phyloP scores from a whole-genome alignment of 106 monocot genomes.

The Ottelia alismoides region DNA sequence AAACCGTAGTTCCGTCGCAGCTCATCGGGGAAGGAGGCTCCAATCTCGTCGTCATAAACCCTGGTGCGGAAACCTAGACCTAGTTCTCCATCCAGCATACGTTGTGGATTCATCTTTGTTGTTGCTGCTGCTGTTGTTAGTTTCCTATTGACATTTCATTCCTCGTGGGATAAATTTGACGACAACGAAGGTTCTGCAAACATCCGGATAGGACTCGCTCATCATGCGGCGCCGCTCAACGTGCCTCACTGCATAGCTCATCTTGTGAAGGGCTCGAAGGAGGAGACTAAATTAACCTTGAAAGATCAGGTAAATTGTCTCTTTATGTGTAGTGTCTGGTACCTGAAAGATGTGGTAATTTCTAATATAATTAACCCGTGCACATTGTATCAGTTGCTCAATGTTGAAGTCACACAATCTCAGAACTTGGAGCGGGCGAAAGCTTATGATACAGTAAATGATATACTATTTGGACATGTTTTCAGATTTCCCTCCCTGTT shows the following conservation, averaged over 20 bases:
- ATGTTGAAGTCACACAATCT: constrained; percentile 39
- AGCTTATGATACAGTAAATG: constrained; percentile 85
- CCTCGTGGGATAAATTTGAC: too few relatives aligned
- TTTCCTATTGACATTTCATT: too few relatives aligned
- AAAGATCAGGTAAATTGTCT: constrained; percentile 43
- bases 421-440: constrained; percentile 62
- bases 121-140: background rate
- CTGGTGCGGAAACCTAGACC: constrained; percentile 48
- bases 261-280: constrained; percentile 19
- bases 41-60: constrained; percentile 81
- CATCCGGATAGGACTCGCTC: constrained; percentile 81
- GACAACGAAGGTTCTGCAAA: constrained; percentile 84
- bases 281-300: constrained; percentile 18
- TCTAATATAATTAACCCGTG: background rate
- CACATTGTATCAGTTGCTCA: constrained; percentile 39
- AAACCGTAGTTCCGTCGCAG: constrained; percentile 72
- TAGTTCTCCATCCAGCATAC: background rate
- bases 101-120: background rate
- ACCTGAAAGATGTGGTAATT: background rate
- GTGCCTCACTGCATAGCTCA: constrained; percentile 86
- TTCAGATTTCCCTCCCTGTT: too few relatives aligned
- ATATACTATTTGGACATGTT: too few relatives aligned
- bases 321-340: background rate
- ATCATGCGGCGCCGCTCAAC: constrained; percentile 60
- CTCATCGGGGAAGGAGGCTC: constrained; percentile 74